Evolutionary conservation across 192 early-diverging fungal genomes (phyloP), one percentile per base, ranked within the genome.

Genomic region (Mortierella antarctica): DNA sequence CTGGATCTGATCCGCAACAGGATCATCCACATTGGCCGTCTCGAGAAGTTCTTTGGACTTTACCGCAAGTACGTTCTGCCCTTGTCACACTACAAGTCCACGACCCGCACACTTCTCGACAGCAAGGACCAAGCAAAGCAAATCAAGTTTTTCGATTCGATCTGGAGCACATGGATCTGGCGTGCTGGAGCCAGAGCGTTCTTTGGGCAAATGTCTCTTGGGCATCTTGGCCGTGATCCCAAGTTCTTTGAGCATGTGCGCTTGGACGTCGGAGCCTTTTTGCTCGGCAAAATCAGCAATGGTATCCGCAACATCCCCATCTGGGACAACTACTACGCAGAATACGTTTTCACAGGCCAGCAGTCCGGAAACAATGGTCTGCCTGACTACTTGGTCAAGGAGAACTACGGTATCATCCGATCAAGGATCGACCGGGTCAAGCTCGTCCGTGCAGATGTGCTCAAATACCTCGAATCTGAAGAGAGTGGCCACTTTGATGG

Each of bases 181-280:
- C 53, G 70, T 46, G 62, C 60, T 14, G 77, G 77, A 2, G 31
- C 65, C 18, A 63, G 77, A 15, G 40, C 59, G 23, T 80, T 80
- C 60, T 80, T 80, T 64, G 77, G 77, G 10, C 77, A 80, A 52
- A 71, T 80, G 77, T 80, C 77, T 8, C 20, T 80, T 0, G 77
- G 77, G 20, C 77, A 80, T 56, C 54, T 80, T 9, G 77, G 77
- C 18, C 69, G 77, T 18, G 77, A 80, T 46, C 77, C 77, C 57
- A 80, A 80, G 55, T 80, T 80, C 18, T 80, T 80, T 64, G 77
- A 80, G 55, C 77, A 80, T 44, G 77, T 80, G 48, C 77, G 65
- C 46, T 63, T 80, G 9, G 77, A 80, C 51, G 77, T 80, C 15
- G 77, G 77, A 0, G 77, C 77, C 8, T 80, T 80, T 48, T 45